Evolutionary conservation across 306 rosid genomes (phyloP), one percentile per base, ranked within the genome.

Genomic region (Ormosia emarginata): DNA sequence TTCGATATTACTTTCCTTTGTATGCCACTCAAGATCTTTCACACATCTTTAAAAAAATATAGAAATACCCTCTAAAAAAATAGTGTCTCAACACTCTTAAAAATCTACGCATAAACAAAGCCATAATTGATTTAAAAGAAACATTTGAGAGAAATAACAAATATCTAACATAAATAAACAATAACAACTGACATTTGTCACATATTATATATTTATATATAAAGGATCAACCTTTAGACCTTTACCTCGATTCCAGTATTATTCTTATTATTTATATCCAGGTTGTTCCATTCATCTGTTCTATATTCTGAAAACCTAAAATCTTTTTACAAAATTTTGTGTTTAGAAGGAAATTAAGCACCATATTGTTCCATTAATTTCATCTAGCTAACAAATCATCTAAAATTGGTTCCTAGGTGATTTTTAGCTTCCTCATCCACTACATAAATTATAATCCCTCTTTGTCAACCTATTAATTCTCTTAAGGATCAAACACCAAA

Each of bases 241-340:
- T 53, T 30, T 30, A 32, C 59, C 7, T 11, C 50, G 69, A 74
- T 81, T 55, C 67, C 33, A 17, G 62, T 30, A 52, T 81, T 75
- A 41, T 74, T 74, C 85, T 55, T 24, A 41, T 29, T 50, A 39
- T 40, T 74, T 81, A 81, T 50, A 55, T 81, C 76, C 76, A 74
- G 75, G 75, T 81, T 73, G 80, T 73, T 61, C 63, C 39, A 43
- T 47, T 73, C 63, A 71, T 33, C 7, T 24, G 34, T 8, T 2
- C 34, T 65, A 37, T 55, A 55, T 32, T 69, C 37, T 32, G 4
- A 32, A 11, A 55, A 37, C 49, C 41, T 37, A 73, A 58, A 40
- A 37, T 49, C 30, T 11, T 64, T 62, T 8, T 11, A n/a, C n/a
- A n/a, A n/a, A n/a, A n/a, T n/a, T 53, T 47, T 6, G 39, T 18